A percentile compares a stretch with the other conserved stretches of the same genome.
Evolutionary conservation across 768 basidiomycete genomes (phyloP).

Genomic region (Dioszegia aurantiaca): DNA sequence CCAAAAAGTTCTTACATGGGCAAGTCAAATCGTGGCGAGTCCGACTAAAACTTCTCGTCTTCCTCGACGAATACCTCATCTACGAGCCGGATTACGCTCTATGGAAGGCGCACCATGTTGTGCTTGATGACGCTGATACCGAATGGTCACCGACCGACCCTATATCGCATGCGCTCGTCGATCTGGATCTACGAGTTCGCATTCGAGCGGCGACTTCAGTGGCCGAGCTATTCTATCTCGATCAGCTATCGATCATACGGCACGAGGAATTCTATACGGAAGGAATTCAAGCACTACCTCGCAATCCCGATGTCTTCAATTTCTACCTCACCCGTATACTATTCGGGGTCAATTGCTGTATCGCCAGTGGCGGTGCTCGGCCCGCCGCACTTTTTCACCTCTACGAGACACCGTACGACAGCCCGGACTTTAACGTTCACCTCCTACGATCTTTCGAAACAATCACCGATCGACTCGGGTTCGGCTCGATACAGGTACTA

Average conservation of each 20-base stretch:
- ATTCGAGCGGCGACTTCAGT: constrained; percentile 68
- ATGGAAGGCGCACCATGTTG: constrained; percentile 53
- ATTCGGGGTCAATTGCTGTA: constrained; percentile 77
- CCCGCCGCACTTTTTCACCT: constrained; percentile 85
- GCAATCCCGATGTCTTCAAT: constrained; percentile 59
- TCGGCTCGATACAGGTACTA: constrained; percentile 62
- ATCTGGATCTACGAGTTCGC: constrained; percentile 79
- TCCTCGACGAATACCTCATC: constrained; percentile 66
- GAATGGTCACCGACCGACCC: constrained; percentile 55
- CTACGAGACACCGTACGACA: constrained; percentile 63
- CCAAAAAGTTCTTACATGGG: constrained; percentile 54
- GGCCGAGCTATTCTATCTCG: constrained; percentile 61
- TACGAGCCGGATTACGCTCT: constrained; percentile 60
- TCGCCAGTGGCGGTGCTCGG: constrained; percentile 71
- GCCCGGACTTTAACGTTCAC: constrained; percentile 49
- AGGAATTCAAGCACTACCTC: constrained; percentile 25
- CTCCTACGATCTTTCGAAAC: constrained; percentile 56
- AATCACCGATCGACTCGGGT: constrained; percentile 67
- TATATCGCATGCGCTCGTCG: constrained; percentile 57
- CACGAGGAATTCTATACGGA: constrained; percentile 57
- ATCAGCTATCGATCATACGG: constrained; percentile 70
- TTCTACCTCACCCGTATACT: constrained; percentile 74
- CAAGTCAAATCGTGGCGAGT: constrained; percentile 64
- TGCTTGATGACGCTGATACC: constrained; percentile 13
- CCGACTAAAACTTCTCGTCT: constrained; percentile 60